A percentile compares a stretch with the other conserved stretches of the same genome.
Evolutionary conservation across 2,329 filamentous ascomycete species (phyloP).

Genomic region (Hymenoscyphus albidus): DNA sequence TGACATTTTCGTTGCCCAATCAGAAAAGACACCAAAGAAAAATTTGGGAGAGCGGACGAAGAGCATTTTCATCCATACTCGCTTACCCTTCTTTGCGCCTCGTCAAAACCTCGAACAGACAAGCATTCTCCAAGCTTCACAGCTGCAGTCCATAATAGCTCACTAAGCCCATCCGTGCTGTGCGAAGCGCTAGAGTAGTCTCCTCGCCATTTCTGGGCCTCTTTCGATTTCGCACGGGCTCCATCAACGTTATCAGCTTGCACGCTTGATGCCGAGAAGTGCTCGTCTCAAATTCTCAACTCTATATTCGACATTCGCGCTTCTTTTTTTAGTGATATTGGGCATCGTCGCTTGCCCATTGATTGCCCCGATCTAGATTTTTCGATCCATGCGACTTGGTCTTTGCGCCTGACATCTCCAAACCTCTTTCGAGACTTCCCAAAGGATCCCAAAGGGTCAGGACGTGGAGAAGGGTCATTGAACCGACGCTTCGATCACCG

Average conservation of each 20-base stretch:
- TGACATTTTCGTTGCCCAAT: not conserved
- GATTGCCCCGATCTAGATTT: constrained; percentile 13
- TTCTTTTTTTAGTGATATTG: constrained; percentile 4
- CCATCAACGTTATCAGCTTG: constrained; percentile 12
- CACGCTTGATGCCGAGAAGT: constrained; percentile 14
- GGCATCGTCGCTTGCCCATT: constrained; percentile 16
- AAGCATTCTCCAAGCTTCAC: constrained; percentile 1
- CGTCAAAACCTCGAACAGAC: constrained; percentile 19
- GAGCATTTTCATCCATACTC: not conserved
- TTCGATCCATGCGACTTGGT: constrained; percentile 23
- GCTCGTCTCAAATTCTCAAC: constrained; percentile 17
- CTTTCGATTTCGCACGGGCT: constrained; percentile 15
- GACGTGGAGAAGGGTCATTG: constrained; percentile 6
- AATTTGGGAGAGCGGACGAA: not conserved
- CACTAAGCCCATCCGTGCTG: constrained; percentile 1
- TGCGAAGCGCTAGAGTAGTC: not conserved
- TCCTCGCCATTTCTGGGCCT: constrained; percentile 3
- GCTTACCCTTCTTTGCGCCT: not conserved
- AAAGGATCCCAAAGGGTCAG: not conserved
- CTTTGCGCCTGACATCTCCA: constrained; percentile 13
- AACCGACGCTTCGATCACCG: constrained; percentile 17
- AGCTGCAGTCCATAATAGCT: not conserved
- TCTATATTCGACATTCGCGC: constrained; percentile 24
- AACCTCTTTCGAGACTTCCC: constrained; percentile 1
- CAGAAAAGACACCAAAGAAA: not conserved